Percentiles rank a stretch among this genome's conserved stretches.
Conservation (phyloP, 352 stramenopile species). For the Saprolegnia diclina region DNA sequence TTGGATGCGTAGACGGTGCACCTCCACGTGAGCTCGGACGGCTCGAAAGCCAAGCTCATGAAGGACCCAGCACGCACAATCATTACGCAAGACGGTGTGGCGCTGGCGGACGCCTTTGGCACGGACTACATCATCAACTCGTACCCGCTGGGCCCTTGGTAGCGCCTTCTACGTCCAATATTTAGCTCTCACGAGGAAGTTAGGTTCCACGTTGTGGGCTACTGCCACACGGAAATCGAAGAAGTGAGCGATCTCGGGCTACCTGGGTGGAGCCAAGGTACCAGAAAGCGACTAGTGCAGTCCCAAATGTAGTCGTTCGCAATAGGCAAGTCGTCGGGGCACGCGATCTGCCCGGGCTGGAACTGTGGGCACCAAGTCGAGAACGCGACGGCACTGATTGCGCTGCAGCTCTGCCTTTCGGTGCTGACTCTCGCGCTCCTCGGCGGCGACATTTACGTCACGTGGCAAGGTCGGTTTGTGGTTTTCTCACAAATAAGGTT, state of each 20-base stretch:
- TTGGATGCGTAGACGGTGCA: background rate
- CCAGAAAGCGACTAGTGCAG: background rate
- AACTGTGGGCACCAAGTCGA: slow-evolving; percentile 13
- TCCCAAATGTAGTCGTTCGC: background rate
- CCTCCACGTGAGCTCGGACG: slow-evolving; percentile 1
- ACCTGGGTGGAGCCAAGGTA: slow-evolving; percentile 25
- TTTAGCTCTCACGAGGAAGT: background rate
- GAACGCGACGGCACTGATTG: slow-evolving; percentile 12
- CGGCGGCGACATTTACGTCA: slow-evolving; percentile 14
- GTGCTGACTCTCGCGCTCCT: background rate
- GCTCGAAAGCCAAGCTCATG: slow-evolving; percentile 6
- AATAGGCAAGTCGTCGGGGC: slow-evolving; percentile 14
- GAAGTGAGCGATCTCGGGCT: slow-evolving; percentile 1
- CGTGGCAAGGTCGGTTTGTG: slow-evolving; percentile 3
- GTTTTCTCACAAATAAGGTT: background rate
- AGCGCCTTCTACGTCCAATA: background rate
- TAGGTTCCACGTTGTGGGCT: slow-evolving; percentile 16
- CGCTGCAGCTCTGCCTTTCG: slow-evolving; percentile 2
- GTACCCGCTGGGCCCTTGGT: slow-evolving; percentile 6
- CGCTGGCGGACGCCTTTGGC: background rate
- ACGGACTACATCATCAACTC: slow-evolving; percentile 20
- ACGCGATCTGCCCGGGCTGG: slow-evolving; percentile 11
- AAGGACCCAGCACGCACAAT: background rate
- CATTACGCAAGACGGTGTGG: background rate
- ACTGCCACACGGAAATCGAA: slow-evolving; percentile 19